Evolutionary conservation across 140 eudicot species (phyloP), one percentile per base, ranked within the genome.

Genomic region (Cichorium intybus): DNA sequence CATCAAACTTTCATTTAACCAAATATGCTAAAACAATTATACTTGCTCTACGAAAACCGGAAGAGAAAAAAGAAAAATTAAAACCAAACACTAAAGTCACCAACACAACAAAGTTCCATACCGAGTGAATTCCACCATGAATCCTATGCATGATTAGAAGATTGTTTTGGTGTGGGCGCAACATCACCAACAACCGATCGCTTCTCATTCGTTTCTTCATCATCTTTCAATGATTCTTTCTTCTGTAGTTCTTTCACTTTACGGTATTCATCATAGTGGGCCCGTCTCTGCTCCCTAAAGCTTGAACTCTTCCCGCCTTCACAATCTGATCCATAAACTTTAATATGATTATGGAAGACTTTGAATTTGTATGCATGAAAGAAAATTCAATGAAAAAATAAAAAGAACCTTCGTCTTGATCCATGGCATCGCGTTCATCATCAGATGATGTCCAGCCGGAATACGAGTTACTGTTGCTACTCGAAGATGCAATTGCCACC

Each of bases 361-460:
- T 23, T 37, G 16, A 2, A 28, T 50, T 20, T 24, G 59, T 22
- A 18, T 53, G 31, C 21, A 64, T 64, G 39, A 17, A 47, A 18
- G 47, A 7, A 31, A 29, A n/a, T 26, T 47, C 37, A 21, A n/a
- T n/a, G 17, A 69, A 21, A 27, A 15, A 46, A 20, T 28, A 55
- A 8, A 31, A 60, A 29, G 39, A 48, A 82, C 85, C 95, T 71
- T 77, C 83, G 64, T 61, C 87, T 62, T 83, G 79, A 33, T 84
- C 88, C 85, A 87, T 87, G 34, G 75, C 69, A 23, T 84, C 95
- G n/a, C 68, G 79, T 59, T 87, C 95, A 62, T 87, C 95, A 47
- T 87, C 95, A 26, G 95, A 87, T 12, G 95, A 75, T 34, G 95
- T 84, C 95, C 95, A 87, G 46, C 48, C 53, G 17, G 58, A 41